Base-by-base conservation (phyloP, 768 basidiomycete genomes). In the Tylopilus vinaceipallidus region DNA sequence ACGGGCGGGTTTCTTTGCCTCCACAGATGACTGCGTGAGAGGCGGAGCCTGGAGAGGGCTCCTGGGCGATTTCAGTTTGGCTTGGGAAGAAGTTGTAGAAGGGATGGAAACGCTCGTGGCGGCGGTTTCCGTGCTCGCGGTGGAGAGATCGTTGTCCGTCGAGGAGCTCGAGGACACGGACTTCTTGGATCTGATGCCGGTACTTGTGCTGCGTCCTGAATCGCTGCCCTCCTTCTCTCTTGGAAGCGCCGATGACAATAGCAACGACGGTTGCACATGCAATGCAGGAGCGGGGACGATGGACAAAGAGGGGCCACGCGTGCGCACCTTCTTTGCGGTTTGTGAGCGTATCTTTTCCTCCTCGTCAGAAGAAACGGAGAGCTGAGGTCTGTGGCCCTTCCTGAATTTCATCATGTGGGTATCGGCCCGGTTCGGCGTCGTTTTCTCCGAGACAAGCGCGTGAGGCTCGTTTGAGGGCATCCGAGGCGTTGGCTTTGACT, bases 331-430 rank as follows among this genome's bases (percentile, higher is more conserved):
- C 77, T 89, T 90, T 20, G 75, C 82, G 30, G 73, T 74, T 54
- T 73, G 74, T 34, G 73, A 75, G 32, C 86, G 78, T 20, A 75
- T 58, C 64, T 82, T 83, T 69, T 90, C 86, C 60, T 89, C 88
- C 55, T 89, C 88, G 59, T 90, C 88, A 17, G 84, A 86, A 12
- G 87, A 86, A 20, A 80, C 70, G 35, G 74, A 80, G 70, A 62
- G 70, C 74, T 38, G 74, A 39, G 72, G 67, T 33, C 54, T 60
- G 36, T 71, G 71, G 54, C 60, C 68, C 62, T 61, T 75, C 64
- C 64, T 47, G 39, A 50, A 11, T 48, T 69, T 66, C 57, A 44
- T 62, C 24, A 38, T 42, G 26, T 61, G 40, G 9, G 46, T 33
- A 23, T 37, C 40, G 34, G 45, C 40, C 20, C 46, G 55, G 33